Evolutionary conservation across 2,329 filamentous ascomycete genomes (phyloP).

Genomic region (Neurospora crassa): DNA sequence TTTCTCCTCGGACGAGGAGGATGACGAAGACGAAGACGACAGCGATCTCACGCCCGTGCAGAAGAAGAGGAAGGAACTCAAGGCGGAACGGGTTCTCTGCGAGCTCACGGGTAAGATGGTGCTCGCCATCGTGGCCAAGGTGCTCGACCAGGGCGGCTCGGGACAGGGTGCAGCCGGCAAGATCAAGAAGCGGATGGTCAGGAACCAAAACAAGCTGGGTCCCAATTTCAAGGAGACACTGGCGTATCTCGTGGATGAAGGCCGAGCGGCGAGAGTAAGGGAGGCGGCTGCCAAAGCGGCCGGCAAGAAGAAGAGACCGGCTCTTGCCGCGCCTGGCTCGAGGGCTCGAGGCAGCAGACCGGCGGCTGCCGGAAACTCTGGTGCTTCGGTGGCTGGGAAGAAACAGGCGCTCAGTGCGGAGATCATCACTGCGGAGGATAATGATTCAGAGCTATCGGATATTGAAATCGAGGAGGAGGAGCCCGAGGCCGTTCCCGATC

Average conservation of each 20-base stretch:
- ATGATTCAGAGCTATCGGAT: constrained; percentile 20
- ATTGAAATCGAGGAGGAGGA: constrained; percentile 15
- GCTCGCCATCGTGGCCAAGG: constrained; percentile 64
- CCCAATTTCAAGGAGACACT: constrained; percentile 79
- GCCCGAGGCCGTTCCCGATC: not conserved
- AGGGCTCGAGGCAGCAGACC: constrained; percentile 20
- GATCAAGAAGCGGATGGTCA: constrained; percentile 60
- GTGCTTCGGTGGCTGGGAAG: constrained; percentile 18
- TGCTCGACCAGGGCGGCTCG: constrained; percentile 57
- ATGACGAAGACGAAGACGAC: constrained; percentile 43
- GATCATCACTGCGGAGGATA: constrained; percentile 33
- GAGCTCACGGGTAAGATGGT: constrained; percentile 79
- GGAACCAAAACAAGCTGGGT: constrained; percentile 74
- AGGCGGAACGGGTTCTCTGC: constrained; percentile 79
- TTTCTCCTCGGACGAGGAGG: constrained; percentile 44
- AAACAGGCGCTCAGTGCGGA: constrained; percentile 35
- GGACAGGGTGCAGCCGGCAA: constrained; percentile 39
- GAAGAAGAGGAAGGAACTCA: constrained; percentile 54
- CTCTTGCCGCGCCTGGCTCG: constrained; percentile 16
- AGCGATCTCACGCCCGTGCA: constrained; percentile 46
- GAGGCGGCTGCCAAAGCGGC: constrained; percentile 18
- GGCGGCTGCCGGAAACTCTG: constrained; percentile 21
- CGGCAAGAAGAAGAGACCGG: constrained; percentile 32
- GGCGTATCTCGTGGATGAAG: constrained; percentile 64
- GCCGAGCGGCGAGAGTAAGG: constrained; percentile 36